Conservation (phyloP, 805 yeast species). For the Jamesozyma gamospora region DNA sequence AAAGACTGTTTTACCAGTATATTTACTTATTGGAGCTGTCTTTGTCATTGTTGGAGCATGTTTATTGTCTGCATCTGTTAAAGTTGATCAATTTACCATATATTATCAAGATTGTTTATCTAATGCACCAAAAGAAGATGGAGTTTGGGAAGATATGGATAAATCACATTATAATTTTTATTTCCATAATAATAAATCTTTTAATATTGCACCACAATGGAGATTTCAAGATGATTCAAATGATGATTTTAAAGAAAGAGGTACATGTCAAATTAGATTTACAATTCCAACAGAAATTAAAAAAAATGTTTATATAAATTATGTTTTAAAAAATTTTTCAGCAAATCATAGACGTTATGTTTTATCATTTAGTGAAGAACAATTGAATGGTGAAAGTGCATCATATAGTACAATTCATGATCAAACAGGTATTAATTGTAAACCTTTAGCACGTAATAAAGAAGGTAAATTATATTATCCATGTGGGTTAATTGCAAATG, state of each 20-base stretch:
- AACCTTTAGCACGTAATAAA: slow-evolving; percentile 45
- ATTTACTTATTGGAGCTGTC: slow-evolving; percentile 62
- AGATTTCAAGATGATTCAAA: slow-evolving; percentile 36
- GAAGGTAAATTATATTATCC: slow-evolving; percentile 71
- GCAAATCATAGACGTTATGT: slow-evolving; percentile 95
- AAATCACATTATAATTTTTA: slow-evolving; percentile 43
- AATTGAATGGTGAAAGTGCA: slow-evolving; percentile 68
- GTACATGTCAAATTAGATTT: slow-evolving; percentile 65
- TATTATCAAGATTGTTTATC: slow-evolving; percentile 66
- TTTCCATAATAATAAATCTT: slow-evolving; percentile 39
- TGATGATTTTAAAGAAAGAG: slow-evolving; percentile 43
- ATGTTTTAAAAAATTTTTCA: slow-evolving; percentile 77
- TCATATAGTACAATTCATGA: slow-evolving; percentile 41
- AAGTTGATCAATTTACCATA: slow-evolving; percentile 61
- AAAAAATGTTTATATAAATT: slow-evolving; percentile 68
- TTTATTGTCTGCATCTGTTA: slow-evolving; percentile 57
- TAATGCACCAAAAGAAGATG: slow-evolving; percentile 34
- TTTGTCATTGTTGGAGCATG: slow-evolving; percentile 89
- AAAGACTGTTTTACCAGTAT: slow-evolving; percentile 73
- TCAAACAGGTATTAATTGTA: slow-evolving; percentile 45
- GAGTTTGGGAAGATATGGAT: slow-evolving; percentile 44
- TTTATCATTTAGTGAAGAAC: slow-evolving; percentile 75
- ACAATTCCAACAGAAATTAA: slow-evolving; percentile 60
- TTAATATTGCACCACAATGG: slow-evolving; percentile 53
- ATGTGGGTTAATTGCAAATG: slow-evolving; percentile 91